Base-by-base conservation (phyloP, 2,329 filamentous ascomycete species). In the Colletotrichum viniferum region DNA sequence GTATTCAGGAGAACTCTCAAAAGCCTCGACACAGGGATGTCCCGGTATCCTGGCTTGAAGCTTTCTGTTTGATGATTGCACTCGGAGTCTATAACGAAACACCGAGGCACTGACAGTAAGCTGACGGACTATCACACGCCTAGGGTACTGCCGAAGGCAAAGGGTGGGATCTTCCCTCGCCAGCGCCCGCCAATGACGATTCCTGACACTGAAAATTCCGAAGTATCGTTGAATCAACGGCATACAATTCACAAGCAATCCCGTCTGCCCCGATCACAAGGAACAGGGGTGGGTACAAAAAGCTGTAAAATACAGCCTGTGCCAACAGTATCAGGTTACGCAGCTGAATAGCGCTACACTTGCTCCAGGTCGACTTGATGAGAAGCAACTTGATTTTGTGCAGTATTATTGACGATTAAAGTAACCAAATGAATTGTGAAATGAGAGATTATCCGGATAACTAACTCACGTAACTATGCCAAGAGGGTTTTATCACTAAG, bases 11-110 rank as follows among this genome's bases (percentile, higher is more conserved):
- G 79, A 73, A 3, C 77, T 77, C 13, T 78, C 81, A 6, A 77
- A 70, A 0, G 93, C 89, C 0, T 87, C 88, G 0, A 88, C 86
- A 92, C 92, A 94, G 28, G 85, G 86, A 64, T 80, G 81, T 16
- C 18, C 18, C 21, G n/a, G 43, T 0, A 48, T 48, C n/a, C 4
- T 48, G 10, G n/a, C 43, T 21, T 13, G 5, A 48, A 48, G 21
- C 18, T 48, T 18, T 48, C 43, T 21, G 43, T 9, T 5, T 48
- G 43, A 48, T 48, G 43, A 48, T 48, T 48, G 12, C 10, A 48
- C 43, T 21, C n/a, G n/a, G 43, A 48, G 43, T 48, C 43, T 48
- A 48, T 21, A 13, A 12, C 3, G 18, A 48, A 48, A 48, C n/a
- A 48, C 43, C 43, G 43, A 48, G 43, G 43, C 43, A 48, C 18